Evolutionary conservation across 2,329 filamentous ascomycete species (phyloP).

Genomic region (Arthrobotrys musiformis): DNA sequence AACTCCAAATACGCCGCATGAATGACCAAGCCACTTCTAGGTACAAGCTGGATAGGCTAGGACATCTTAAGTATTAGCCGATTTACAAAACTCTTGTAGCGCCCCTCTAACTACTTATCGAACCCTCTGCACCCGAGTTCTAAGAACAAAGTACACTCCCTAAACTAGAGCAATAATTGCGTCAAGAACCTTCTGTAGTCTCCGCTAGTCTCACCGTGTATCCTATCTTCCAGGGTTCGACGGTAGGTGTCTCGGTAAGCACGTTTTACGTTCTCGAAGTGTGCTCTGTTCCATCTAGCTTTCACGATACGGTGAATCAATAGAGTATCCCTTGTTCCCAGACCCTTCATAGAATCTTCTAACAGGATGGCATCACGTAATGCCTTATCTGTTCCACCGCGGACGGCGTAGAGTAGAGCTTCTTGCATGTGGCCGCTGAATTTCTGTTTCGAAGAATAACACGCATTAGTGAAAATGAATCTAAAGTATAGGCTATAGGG

Average conservation of each 20-base stretch:
- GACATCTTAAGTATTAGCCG: neutral
- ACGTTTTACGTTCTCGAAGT: slow-evolving; percentile 79
- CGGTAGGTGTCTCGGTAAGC: slow-evolving; percentile 79
- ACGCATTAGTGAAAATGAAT: neutral
- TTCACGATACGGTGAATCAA: slow-evolving; percentile 80
- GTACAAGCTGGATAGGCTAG: neutral
- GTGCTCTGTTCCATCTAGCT: slow-evolving; percentile 81
- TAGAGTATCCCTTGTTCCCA: slow-evolving; percentile 85
- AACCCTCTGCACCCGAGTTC: neutral
- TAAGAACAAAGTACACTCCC: neutral
- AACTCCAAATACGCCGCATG: slow-evolving; percentile 5
- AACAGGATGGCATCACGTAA: slow-evolving; percentile 75
- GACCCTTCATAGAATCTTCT: slow-evolving; percentile 84
- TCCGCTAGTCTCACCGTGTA: slow-evolving; percentile 84
- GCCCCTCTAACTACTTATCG: neutral
- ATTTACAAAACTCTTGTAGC: neutral
- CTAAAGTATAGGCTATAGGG: neutral
- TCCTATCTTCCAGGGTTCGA: slow-evolving; percentile 73
- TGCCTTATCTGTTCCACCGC: slow-evolving; percentile 77
- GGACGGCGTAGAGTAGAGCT: slow-evolving; percentile 81
- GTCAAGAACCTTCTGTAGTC: slow-evolving; percentile 82
- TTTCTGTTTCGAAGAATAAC: slow-evolving; percentile 62
- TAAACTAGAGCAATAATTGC: slow-evolving; percentile 65
- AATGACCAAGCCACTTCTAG: neutral
- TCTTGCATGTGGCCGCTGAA: slow-evolving; percentile 94